Evolutionary conservation across 2,329 filamentous ascomycete genomes (phyloP).

Genomic region (Clarireedia hainanense): DNA sequence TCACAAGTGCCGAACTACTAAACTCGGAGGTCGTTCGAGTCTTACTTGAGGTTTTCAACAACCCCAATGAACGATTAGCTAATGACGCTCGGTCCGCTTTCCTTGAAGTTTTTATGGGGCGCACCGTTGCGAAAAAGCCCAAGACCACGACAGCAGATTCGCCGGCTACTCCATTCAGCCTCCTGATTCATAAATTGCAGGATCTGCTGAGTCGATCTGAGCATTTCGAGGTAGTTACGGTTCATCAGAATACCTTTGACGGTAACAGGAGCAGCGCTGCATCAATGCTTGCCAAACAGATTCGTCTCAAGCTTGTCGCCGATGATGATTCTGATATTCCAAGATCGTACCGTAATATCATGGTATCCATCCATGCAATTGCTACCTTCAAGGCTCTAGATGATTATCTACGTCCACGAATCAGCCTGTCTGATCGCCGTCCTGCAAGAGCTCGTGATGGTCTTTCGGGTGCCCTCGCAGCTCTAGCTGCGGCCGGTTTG

Average conservation of each 20-base stretch:
- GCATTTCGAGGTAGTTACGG: slow-evolving; percentile 95
- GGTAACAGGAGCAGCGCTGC: slow-evolving; percentile 84
- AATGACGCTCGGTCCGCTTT: slow-evolving; percentile 73
- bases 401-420: slow-evolving; percentile 87
- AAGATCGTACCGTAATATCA: slow-evolving; percentile 80
- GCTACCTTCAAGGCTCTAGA: slow-evolving; percentile 95
- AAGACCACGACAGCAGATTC: slow-evolving; percentile 60
- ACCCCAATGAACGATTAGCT: slow-evolving; percentile 52
- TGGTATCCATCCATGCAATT: slow-evolving; percentile 97
- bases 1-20: slow-evolving; percentile 90
- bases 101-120: slow-evolving; percentile 85
- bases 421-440: slow-evolving; percentile 69
- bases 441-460: slow-evolving; percentile 51
- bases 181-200: slow-evolving; percentile 88
- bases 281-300: slow-evolving; percentile 94
- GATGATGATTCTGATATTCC: slow-evolving; percentile 90
- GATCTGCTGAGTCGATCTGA: slow-evolving; percentile 93
- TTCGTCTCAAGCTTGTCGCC: slow-evolving; percentile 79
- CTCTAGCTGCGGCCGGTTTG: slow-evolving; percentile 66
- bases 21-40: slow-evolving; percentile 84
- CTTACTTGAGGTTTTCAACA: slow-evolving; percentile 74
- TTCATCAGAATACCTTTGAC: slow-evolving; percentile 86
- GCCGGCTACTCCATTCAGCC: slow-evolving; percentile 76
- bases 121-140: slow-evolving; percentile 51
- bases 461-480: slow-evolving; percentile 61